A percentile compares a stretch with the other conserved stretches of the same genome.
Evolutionary conservation across 1,284 basidiomycete species (phyloP).

Genomic region (Leccinum laetum): DNA sequence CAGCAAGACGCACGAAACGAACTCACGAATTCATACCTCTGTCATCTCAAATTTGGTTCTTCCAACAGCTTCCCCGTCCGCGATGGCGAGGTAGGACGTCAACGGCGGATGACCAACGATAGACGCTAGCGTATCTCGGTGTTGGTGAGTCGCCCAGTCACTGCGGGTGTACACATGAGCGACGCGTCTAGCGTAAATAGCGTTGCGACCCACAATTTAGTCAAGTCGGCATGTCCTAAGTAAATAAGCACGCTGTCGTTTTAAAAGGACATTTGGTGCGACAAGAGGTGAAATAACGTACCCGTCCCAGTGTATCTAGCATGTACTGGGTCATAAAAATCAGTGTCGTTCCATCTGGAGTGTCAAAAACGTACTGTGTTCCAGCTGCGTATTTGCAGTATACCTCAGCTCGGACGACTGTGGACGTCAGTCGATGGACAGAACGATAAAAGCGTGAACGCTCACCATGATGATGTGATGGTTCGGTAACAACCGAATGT

Average conservation of each 20-base stretch:
- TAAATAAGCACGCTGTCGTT: constrained; percentile 4
- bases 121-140: constrained; percentile 90
- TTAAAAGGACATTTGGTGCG: constrained; percentile 1
- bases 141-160: constrained; percentile 98
- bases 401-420: constrained; percentile 90
- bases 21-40: constrained; percentile 60
- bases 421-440: constrained; percentile 8
- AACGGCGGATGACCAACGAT: constrained; percentile 92
- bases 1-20: constrained; percentile 1
- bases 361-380: constrained; percentile 67
- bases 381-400: constrained; percentile 91
- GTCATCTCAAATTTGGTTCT: constrained; percentile 94
- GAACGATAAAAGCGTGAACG: neutral
- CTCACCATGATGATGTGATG: constrained; percentile 25
- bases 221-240: constrained; percentile 88
- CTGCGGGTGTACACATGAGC: constrained; percentile 42
- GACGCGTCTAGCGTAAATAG: constrained; percentile 4
- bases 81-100: constrained; percentile 86
- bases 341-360: constrained; percentile 7
- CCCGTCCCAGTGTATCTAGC: constrained; percentile 95
- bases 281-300: constrained; percentile 34
- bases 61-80: constrained; percentile 91
- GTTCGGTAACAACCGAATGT: neutral
- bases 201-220: constrained; percentile 78
- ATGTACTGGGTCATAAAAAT: constrained; percentile 62